Base-by-base conservation (phyloP, 2,329 filamentous ascomycete species). In the Epichloe gansuensis region DNA sequence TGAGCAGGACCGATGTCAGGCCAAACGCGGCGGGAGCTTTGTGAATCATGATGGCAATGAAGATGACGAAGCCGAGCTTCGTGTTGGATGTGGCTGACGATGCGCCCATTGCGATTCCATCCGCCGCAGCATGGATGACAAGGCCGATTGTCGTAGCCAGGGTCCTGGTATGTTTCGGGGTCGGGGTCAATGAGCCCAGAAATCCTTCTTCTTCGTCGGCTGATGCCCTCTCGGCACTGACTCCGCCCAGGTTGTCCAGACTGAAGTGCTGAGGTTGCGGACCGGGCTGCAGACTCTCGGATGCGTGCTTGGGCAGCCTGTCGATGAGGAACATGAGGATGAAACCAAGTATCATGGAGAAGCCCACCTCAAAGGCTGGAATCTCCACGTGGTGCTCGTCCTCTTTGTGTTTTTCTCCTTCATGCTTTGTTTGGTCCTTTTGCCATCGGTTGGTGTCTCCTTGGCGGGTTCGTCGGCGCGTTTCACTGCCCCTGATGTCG, bases 321-420 rank as follows among this genome's bases (percentile, higher is more conserved):
- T 98, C 91, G 63, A 98, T 86, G 23, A 98, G 78, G 65, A 95
- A 97, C 93, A 98, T 98, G 58, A 96, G 78, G 53, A 95, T 82
- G 68, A 97, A 98, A 12, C 93, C 93, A 15, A 88, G 73, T 52
- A 95, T 82, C 50, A 98, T 74, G 2, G 91, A 88, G 51, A 97
- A 76, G 5, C 93, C 93, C 54, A 98, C 86, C 69, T 88, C 93
- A 58, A 84, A 82, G 0, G 79, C 75, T 67, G 90, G 79, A 73
- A 81, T 68, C 45, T 74, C 71, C 8, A 55, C 45, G 46, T 66
- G 59, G 23, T 60, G 51, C 1, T 58, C 55, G 7, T 60, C 55
- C 2, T 56, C 55, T 5, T 56, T 63, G 31, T 75, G 67, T 43
- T 67, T 59, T 47, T 72, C 65, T 5, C 58, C 57, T 11, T 58